Evolutionary conservation across 2,329 filamentous ascomycete genomes (phyloP).

Genomic region (Cytospora piceae): DNA sequence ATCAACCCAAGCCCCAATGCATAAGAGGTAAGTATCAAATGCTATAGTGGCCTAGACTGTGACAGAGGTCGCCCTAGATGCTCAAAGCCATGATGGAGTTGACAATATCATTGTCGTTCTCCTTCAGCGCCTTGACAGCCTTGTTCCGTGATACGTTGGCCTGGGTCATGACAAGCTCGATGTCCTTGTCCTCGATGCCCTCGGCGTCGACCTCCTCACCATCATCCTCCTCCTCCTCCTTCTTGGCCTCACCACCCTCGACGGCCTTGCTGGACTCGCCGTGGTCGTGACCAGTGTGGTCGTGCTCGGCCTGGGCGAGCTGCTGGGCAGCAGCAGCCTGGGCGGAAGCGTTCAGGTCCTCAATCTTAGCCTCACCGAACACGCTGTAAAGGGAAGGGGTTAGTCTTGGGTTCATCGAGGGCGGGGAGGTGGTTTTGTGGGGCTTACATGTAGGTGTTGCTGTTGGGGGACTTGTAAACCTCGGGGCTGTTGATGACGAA

Average conservation of each 20-base stretch:
- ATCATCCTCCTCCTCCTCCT: slow-evolving; percentile 88
- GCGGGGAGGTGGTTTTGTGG: slow-evolving; percentile 5
- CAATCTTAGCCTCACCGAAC: slow-evolving; percentile 99
- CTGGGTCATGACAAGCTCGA: slow-evolving; percentile 98
- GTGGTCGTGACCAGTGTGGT: slow-evolving; percentile 72
- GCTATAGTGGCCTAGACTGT: neutral
- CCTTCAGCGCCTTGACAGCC: slow-evolving; percentile 96
- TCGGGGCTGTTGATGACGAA: slow-evolving; percentile 99
- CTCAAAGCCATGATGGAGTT: slow-evolving; percentile 99
- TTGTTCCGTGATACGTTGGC: slow-evolving; percentile 97
- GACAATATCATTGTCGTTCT: slow-evolving; percentile 99
- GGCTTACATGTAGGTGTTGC: slow-evolving; percentile 99
- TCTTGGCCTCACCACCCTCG: slow-evolving; percentile 67
- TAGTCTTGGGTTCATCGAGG: slow-evolving; percentile 23
- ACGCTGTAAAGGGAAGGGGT: slow-evolving; percentile 62
- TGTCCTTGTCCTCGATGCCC: slow-evolving; percentile 98
- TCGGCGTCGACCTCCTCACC: slow-evolving; percentile 94
- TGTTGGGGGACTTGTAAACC: slow-evolving; percentile 98
- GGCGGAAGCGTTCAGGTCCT: slow-evolving; percentile 98
- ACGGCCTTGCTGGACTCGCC: slow-evolving; percentile 67
- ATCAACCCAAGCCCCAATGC: slow-evolving; percentile 15
- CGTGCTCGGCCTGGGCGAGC: slow-evolving; percentile 75
- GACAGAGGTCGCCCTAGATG: slow-evolving; percentile 56
- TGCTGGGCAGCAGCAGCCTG: slow-evolving; percentile 96
- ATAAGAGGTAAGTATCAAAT: slow-evolving; percentile 6